A percentile compares a stretch with the other conserved stretches of the same genome.
phyloP scores from a whole-genome alignment of 495 filamentous ascomycete genomes.

The Parathielavia hyrcaniae region DNA sequence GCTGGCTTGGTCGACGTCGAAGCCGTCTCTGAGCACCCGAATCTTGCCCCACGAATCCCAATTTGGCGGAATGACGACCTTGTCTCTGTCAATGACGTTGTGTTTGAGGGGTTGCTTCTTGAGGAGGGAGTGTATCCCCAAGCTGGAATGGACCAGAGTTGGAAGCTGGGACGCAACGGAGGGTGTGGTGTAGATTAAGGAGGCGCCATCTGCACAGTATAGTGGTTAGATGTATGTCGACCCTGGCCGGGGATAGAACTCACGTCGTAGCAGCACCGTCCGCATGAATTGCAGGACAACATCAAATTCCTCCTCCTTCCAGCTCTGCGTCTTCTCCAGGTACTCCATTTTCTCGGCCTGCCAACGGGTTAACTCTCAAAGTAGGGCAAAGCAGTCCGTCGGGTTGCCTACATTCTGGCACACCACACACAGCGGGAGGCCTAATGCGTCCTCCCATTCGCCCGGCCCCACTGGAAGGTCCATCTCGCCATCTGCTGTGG shows the following conservation, averaged over 20 bases:
- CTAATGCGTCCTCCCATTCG: constrained; percentile 89
- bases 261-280: constrained; percentile 81
- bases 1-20: constrained; percentile 82
- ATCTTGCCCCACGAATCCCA: constrained; percentile 99
- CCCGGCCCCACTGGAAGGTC: constrained; percentile 77
- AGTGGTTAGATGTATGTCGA: constrained; percentile 17
- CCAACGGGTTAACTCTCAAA: constrained; percentile 24
- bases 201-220: constrained; percentile 66
- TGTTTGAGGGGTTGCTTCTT: constrained; percentile 80
- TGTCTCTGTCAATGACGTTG: constrained; percentile 94
- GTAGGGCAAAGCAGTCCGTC: too few relatives aligned
- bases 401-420: constrained; percentile 72
- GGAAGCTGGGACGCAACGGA: constrained; percentile 73
- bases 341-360: constrained; percentile 86
- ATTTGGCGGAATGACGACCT: constrained; percentile 86
- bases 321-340: constrained; percentile 77
- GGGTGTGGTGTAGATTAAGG: constrained; percentile 82
- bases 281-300: constrained; percentile 82
- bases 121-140: constrained; percentile 84
- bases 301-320: constrained; percentile 93
- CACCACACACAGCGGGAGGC: constrained; percentile 83
- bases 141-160: constrained; percentile 74
- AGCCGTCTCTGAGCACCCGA: constrained; percentile 83
- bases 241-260: constrained; percentile 21
- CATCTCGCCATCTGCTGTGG: constrained; percentile 52